A percentile compares a stretch with the other conserved stretches of the same genome.
These are phyloP conservation scores for Leucoagaricus sp. DNA, from an alignment of 1,284 basidiomycete species.

Conservation along the genomic window DNA sequence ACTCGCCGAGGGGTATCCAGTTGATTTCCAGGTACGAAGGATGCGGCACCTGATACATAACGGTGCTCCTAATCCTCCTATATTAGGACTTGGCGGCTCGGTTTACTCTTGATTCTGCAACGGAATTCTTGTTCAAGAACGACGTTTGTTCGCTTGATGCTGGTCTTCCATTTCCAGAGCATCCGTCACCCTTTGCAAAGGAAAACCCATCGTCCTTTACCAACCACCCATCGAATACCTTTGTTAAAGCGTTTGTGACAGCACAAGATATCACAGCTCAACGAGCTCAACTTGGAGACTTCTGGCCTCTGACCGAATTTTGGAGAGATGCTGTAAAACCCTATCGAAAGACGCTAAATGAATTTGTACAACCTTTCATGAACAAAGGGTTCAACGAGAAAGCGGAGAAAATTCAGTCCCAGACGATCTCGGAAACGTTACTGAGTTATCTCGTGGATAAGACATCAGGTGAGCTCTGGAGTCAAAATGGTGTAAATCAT, in stretches of 20 bases:
- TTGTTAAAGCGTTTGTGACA: conserved; percentile 31
- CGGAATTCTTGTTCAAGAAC: conserved; percentile 51
- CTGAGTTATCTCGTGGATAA: conserved; percentile 33
- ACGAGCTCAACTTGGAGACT: conserved; percentile 27
- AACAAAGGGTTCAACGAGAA: conserved; percentile 14
- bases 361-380: conserved; percentile 32
- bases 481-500: not conserved
- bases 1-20: conserved; percentile 35
- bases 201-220: conserved; percentile 19
- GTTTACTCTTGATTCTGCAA: conserved; percentile 42
- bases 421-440: not conserved
- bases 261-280: conserved; percentile 26
- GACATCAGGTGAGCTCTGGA: conserved; percentile 24
- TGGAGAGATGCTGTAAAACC: conserved; percentile 33
- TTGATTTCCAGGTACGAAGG: conserved; percentile 47
- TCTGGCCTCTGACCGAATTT: conserved; percentile 40
- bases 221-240: conserved; percentile 28
- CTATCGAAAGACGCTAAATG: conserved; percentile 30
- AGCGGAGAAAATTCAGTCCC: not conserved
- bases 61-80: not conserved
- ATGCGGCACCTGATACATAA: too few species aligned
- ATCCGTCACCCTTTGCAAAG: conserved; percentile 23
- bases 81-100: conserved; percentile 44
- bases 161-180: conserved; percentile 27
- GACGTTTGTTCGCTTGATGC: conserved; percentile 31